Base-by-base conservation (phyloP, 441 rosid genomes). In the Populus trichocarpa region DNA sequence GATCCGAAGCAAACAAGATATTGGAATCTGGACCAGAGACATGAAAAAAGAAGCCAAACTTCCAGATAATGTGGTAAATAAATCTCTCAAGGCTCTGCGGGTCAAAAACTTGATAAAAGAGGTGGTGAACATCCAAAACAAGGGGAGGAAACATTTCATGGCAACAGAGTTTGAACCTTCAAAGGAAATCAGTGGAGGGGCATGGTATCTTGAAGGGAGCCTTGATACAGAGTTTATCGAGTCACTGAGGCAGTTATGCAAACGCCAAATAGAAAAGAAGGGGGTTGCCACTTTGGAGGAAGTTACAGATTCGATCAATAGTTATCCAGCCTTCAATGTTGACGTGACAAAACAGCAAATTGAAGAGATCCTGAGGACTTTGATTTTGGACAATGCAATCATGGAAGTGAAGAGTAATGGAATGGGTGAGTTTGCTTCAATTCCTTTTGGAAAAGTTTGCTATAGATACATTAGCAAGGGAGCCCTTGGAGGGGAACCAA, bases 91-190 rank as follows among this genome's bases (percentile, higher is more conserved):
- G 81, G 80, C 85, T 14, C 98, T 93, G 26, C 80, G 67, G 66
- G 66, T 81, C 50, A 89, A 81, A 77, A 78, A 78, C 18, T 73
- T 89, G 83, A 90, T 95, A 80, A 93, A 92, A 81, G 93, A 87
- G 57, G 90, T 91, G 25, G 84, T 79, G 22, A 89, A 85, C 85
- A 84, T 90, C 75, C 90, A 89, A 79, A 86, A 79, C 84, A 92
- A 82, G 80, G 91, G 88, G 0, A 68, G 66, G 75, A 95, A 90
- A 80, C 90, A 85, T 78, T 88, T 38, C 40, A 78, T 95, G 72
- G 94, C 95, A 0, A 42, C 82, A 0, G 97, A 92, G 79, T 93
- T 92, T 68, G 88, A 90, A 77, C 94, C 97, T 8, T 81, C 92
- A 2, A 79, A 84, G 59, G 96, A 87, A 76, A 82, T 93, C 73